Evolutionary conservation across 805 yeast genomes (phyloP).

Genomic region (Ogataea neopini): DNA sequence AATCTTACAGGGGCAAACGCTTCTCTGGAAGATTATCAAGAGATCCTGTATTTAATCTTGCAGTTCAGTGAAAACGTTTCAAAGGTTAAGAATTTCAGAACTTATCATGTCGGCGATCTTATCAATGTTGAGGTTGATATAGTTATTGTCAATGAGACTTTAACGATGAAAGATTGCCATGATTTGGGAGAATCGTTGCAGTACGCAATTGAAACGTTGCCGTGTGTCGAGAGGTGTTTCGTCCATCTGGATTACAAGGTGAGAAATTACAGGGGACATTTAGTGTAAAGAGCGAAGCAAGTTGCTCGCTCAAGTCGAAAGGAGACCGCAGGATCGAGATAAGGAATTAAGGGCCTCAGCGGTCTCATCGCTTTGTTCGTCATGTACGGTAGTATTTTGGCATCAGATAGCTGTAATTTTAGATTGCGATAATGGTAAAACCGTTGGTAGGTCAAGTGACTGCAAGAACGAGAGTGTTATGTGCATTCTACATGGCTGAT

Average conservation of each 20-base stretch:
- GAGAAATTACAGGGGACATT: constrained; percentile 41
- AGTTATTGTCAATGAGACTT: constrained; percentile 48
- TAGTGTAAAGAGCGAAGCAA: constrained; percentile 14
- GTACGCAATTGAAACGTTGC: constrained; percentile 75
- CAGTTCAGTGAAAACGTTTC: constrained; percentile 69
- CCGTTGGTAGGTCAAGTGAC: too few species aligned
- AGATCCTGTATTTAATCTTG: constrained; percentile 63
- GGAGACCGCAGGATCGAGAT: too few species aligned
- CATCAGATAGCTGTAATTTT: too few species aligned
- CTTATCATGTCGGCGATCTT: constrained; percentile 78
- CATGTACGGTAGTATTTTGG: too few species aligned
- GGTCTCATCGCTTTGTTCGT: too few species aligned
- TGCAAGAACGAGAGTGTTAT: too few species aligned
- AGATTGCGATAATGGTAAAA: too few species aligned
- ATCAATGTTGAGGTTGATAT: constrained; percentile 77
- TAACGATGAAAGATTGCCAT: constrained; percentile 66
- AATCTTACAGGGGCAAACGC: constrained; percentile 78
- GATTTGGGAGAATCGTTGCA: constrained; percentile 82
- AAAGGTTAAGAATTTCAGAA: constrained; percentile 64
- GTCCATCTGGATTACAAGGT: constrained; percentile 70
- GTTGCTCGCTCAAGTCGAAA: neutral
- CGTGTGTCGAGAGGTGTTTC: constrained; percentile 77
- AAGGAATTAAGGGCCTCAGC: too few species aligned
- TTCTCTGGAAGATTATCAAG: constrained; percentile 58
- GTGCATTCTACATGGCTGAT: too few species aligned